phyloP scores from a whole-genome alignment of 2,329 filamentous ascomycete genomes.

The Corynespora cassiicola region DNA sequence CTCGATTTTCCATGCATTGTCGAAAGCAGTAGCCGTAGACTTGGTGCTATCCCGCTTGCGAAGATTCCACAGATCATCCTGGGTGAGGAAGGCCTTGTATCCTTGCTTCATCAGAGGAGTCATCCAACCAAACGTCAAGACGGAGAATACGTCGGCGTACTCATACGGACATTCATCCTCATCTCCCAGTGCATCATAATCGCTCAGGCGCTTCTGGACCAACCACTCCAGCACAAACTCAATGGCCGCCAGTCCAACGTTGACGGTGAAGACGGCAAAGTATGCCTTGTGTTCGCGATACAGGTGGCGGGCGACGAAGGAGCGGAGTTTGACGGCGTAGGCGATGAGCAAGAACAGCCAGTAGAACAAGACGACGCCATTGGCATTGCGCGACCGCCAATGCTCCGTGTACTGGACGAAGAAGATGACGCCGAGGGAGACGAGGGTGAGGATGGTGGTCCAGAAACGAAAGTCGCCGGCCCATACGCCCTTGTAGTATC shows the following conservation, averaged over 20 bases:
- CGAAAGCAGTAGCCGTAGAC: conserved; percentile 72
- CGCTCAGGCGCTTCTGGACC: conserved; percentile 77
- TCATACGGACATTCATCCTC: conserved; percentile 80
- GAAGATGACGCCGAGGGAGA: conserved; percentile 77
- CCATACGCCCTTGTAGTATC: conserved; percentile 73
- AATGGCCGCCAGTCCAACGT: conserved; percentile 70
- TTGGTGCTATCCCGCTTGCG: conserved; percentile 80
- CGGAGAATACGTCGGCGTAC: conserved; percentile 92
- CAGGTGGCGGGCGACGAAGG: conserved; percentile 78
- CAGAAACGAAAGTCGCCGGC: conserved; percentile 84
- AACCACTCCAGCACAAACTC: conserved; percentile 87
- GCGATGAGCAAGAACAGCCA: conserved; percentile 87
- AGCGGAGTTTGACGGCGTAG: conserved; percentile 83
- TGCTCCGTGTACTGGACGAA: conserved; percentile 87
- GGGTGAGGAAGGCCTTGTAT: conserved; percentile 88
- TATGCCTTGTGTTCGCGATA: conserved; percentile 72
- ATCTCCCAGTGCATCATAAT: conserved; percentile 71
- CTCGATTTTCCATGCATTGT: conserved; percentile 78
- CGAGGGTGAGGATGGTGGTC: conserved; percentile 74
- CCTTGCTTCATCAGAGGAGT: conserved; percentile 96
- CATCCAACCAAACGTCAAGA: conserved; percentile 97
- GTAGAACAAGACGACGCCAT: conserved; percentile 88
- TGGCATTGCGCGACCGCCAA: conserved; percentile 80
- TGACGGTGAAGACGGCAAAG: conserved; percentile 77
- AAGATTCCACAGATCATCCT: conserved; percentile 95